phyloP scores from a whole-genome alignment of 306 rosid genomes.

The Cucurbita pepo region DNA sequence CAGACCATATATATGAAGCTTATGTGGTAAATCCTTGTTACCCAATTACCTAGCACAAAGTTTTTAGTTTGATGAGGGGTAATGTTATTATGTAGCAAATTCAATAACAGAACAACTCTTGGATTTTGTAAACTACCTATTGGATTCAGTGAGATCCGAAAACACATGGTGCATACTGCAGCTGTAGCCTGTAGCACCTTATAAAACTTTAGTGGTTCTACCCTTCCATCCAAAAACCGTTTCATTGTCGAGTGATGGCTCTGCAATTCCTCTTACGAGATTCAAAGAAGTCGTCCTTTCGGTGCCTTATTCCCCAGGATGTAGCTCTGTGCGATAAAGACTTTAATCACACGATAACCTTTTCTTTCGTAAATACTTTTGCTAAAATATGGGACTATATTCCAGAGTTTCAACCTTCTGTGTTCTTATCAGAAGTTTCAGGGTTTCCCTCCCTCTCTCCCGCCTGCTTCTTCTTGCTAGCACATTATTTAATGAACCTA shows the following conservation, averaged over 20 bases:
- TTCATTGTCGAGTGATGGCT: neutral
- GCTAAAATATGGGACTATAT: neutral
- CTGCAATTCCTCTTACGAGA: neutral
- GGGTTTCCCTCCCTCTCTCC: neutral
- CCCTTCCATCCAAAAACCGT: neutral
- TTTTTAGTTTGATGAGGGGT: neutral
- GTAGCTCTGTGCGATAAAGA: neutral
- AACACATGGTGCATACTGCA: neutral
- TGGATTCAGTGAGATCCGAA: neutral
- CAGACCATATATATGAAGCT: constrained; percentile 67
- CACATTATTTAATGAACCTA: neutral
- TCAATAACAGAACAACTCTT: neutral
- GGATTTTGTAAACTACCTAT: neutral
- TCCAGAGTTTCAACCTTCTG: neutral
- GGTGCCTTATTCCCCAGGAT: neutral
- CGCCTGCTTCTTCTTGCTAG: neutral
- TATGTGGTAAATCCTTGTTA: constrained; percentile 49
- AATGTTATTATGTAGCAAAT: neutral
- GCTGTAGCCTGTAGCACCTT: neutral
- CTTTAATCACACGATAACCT: neutral
- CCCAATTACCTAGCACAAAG: neutral
- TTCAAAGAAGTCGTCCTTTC: neutral
- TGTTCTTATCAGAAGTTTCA: neutral
- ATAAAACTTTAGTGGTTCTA: neutral
- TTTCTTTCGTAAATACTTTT: neutral